phyloP scores from a whole-genome alignment of 2,329 filamentous ascomycete species.

The Pseudogymnoascus pannorum region DNA sequence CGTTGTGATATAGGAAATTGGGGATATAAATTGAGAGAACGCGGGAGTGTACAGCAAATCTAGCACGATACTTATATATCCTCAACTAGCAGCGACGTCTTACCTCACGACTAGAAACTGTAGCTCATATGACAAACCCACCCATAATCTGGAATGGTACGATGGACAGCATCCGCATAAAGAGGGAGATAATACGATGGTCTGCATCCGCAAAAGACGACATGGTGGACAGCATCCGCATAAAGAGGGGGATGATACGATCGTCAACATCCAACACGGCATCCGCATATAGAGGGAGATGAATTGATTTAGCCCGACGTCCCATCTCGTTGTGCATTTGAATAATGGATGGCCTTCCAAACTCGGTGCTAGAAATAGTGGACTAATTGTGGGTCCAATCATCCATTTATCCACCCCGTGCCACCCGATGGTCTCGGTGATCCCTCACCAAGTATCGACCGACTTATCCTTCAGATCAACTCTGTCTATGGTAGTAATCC shows the following conservation, averaged over 20 bases:
- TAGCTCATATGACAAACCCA: background rate
- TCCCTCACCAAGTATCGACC: background rate
- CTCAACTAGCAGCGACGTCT: background rate
- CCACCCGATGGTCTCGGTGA: background rate
- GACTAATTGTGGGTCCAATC: background rate
- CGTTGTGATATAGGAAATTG: background rate
- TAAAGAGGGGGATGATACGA: too few species aligned
- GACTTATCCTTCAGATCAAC: too few species aligned
- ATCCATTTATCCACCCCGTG: background rate
- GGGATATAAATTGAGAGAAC: background rate
- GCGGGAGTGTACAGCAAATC: background rate
- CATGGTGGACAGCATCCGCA: background rate
- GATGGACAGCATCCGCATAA: background rate
- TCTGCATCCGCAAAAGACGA: too few species aligned
- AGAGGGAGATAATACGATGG: too few species aligned
- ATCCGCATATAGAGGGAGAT: background rate
- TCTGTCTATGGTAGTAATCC: too few species aligned
- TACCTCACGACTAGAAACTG: background rate
- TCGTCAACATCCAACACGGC: too few species aligned
- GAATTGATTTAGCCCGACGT: background rate
- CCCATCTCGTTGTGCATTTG: background rate
- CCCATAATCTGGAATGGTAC: background rate
- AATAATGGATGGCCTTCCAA: background rate
- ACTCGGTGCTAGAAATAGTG: background rate
- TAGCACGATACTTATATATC: background rate